Evolutionary conservation across 176 grass and related monocot genomes (phyloP).

Genomic region (Aegilops speltoides): DNA sequence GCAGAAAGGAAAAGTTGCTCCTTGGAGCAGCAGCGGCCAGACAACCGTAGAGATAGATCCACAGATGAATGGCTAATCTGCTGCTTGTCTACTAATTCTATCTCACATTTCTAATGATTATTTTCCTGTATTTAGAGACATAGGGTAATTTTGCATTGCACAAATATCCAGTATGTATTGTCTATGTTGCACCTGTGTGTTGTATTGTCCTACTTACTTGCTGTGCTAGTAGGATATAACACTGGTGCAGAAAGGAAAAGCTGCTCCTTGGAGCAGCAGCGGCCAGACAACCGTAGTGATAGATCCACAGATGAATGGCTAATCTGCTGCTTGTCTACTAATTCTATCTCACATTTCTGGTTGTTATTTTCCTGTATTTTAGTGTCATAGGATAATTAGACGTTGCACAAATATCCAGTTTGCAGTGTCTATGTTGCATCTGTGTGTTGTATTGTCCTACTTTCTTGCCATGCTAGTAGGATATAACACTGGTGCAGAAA

Average conservation of each 20-base stretch:
- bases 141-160: background rate
- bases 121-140: background rate
- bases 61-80: background rate
- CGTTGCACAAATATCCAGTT: background rate
- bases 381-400: background rate
- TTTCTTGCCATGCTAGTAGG: background rate
- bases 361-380: background rate
- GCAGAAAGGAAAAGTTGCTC: background rate
- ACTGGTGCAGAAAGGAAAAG: background rate
- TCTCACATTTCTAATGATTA: background rate
- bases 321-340: background rate
- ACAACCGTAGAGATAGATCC: background rate
- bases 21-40: background rate
- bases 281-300: background rate
- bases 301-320: background rate
- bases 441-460: background rate
- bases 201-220: background rate
- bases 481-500: background rate
- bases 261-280: background rate
- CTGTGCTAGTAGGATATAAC: background rate
- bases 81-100: background rate
- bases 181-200: background rate
- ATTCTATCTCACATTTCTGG: background rate
- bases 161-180: background rate
- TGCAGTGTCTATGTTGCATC: too few relatives aligned